These are phyloP conservation scores for Penicillium roqueforti DNA, from an alignment of 495 filamentous ascomycete species.

Conservation along the genomic window DNA sequence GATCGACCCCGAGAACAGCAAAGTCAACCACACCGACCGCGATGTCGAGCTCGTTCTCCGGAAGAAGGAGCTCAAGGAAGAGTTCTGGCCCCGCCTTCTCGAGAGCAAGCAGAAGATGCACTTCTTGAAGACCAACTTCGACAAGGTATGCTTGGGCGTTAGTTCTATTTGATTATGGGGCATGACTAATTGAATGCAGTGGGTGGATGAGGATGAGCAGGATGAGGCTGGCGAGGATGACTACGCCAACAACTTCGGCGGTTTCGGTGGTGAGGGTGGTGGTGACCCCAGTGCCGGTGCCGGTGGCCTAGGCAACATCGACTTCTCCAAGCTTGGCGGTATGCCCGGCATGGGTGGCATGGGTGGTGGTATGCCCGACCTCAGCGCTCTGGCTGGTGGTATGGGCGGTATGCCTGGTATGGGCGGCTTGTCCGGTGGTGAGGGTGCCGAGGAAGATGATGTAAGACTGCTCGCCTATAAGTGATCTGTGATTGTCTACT, in stretches of 20 bases:
- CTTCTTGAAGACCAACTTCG: slow-evolving; percentile 98
- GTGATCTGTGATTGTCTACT: slow-evolving; percentile 40
- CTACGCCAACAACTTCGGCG: slow-evolving; percentile 62
- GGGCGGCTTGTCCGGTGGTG: slow-evolving; percentile 30
- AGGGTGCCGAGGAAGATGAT: slow-evolving; percentile 58
- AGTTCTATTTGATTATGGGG: background rate
- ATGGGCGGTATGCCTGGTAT: slow-evolving; percentile 31
- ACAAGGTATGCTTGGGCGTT: slow-evolving; percentile 61
- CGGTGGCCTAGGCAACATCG: slow-evolving; percentile 62
- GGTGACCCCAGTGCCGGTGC: slow-evolving; percentile 26
- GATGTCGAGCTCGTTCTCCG: slow-evolving; percentile 84
- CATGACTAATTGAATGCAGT: slow-evolving; percentile 48
- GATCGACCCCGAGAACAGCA: slow-evolving; percentile 79
- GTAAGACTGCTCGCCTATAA: slow-evolving; percentile 29
- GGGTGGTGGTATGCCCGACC: slow-evolving; percentile 39
- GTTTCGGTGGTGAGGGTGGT: slow-evolving; percentile 54
- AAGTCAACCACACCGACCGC: slow-evolving; percentile 75
- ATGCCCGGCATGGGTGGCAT: slow-evolving; percentile 42
- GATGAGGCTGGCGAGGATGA: slow-evolving; percentile 82
- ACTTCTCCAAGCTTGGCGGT: slow-evolving; percentile 89
- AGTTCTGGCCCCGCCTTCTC: slow-evolving; percentile 91
- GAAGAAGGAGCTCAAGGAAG: slow-evolving; percentile 90
- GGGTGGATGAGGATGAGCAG: slow-evolving; percentile 99
- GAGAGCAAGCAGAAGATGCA: slow-evolving; percentile 86
- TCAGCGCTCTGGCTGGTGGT: slow-evolving; percentile 41